Evolutionary conservation across 2,329 filamentous ascomycete species (phyloP), one percentile per base, ranked within the genome.

Genomic region (Truncatella angustata): DNA sequence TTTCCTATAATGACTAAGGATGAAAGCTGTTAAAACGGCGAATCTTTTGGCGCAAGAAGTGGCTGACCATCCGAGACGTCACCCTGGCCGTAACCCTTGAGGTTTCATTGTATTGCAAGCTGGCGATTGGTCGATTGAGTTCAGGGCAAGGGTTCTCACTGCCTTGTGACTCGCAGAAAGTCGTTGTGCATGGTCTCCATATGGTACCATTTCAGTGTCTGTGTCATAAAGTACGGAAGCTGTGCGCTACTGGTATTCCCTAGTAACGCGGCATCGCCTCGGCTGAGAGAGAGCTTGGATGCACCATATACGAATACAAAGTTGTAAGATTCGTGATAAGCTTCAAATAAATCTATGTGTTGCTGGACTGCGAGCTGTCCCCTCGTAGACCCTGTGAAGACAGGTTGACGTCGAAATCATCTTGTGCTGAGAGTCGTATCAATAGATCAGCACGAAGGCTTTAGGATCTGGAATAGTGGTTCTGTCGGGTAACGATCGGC

Each of bases 151-250:
- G 35, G 26, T 30, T 50, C 36, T n/a, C 35, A 28, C 18, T 32
- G 16, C n/a, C 3, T 9, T 30, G 35, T 50, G 47, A 50, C 47
- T 50, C 23, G 47, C 47, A 50, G 47, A 14, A 35, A 24, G 23
- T 7, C 21, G 23, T 49, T 12, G 32, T 39, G 45, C 45, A 49
- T 49, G 20, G 20, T 39, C 14, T 20, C 36, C 36, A 20, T n/a
- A n/a, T 39, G 10, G 36, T 39, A 16, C 7, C 36, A 20, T 39
- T 20, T 9, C n/a, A n/a, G 44, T 18, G 24, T 35, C 20, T 21
- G 10, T 4, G 20, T n/a, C 21, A 26, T 21, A 23, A n/a, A 44
- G 24, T 26, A 40, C 40, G 16, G 23, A 44, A 24, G 20, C 40
- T 44, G 28, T 37, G 21, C 45, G 5, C 10, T 23, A 12, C 18